Percentiles rank a stretch among this genome's conserved stretches.
Conservation (phyloP, 176 grass and related monocot species). For the Tillandsia leiboldiana region DNA sequence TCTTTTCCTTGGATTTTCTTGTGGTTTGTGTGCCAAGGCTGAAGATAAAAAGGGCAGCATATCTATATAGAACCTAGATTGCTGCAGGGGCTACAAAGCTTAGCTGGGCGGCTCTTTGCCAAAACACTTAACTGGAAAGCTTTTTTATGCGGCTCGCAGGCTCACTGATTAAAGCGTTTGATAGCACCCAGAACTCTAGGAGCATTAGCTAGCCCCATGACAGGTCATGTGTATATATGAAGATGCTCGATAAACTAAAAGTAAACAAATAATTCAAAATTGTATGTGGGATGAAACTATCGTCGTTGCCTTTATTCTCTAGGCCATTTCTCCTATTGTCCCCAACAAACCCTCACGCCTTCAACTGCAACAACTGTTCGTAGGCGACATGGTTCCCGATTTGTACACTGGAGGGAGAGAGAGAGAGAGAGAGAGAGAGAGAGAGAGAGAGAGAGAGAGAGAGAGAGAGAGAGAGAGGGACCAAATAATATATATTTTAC, state of each 20-base stretch:
- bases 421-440: background rate
- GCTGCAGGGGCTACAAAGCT: conserved; percentile 29
- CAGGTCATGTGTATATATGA: conserved; percentile 3
- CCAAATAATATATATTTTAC: background rate
- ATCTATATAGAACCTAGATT: background rate
- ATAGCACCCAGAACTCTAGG: conserved; percentile 29
- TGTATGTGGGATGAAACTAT: background rate
- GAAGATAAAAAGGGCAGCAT: conserved; percentile 27
- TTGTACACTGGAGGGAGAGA: background rate
- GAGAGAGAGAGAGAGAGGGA: conserved; percentile 2
- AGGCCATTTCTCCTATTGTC: conserved; percentile 23
- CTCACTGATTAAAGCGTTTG: conserved; percentile 54
- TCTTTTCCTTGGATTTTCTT: conserved; percentile 34
- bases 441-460: background rate
- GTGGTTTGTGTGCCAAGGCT: conserved; percentile 54
- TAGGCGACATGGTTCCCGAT: background rate
- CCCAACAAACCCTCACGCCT: conserved; percentile 1
- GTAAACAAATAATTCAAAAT: background rate
- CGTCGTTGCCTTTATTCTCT: conserved; percentile 14
- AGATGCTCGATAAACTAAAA: conserved; percentile 12
- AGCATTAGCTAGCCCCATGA: conserved; percentile 20
- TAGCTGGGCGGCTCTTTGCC: conserved; percentile 40
- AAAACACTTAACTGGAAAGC: conserved; percentile 39
- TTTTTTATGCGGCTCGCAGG: conserved; percentile 23
- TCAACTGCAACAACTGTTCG: background rate